Conservation (phyloP, 495 filamentous ascomycete genomes). For the Hypoxylon lienhwacheense region DNA sequence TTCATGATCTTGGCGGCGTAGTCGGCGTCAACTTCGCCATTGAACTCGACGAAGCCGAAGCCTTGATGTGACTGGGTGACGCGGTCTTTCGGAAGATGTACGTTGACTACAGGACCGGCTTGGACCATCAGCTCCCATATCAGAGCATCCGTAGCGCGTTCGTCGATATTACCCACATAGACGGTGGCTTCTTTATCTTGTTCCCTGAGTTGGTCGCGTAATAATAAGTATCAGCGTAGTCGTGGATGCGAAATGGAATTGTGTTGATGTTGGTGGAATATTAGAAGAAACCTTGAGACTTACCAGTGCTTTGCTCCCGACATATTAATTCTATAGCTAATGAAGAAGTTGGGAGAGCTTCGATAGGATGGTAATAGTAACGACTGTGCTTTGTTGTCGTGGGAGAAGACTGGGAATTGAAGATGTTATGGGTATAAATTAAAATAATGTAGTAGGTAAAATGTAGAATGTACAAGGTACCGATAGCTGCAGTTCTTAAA, state of each 20-base stretch:
- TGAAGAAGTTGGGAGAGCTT: not conserved
- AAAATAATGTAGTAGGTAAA: no score
- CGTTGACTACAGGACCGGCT: constrained; percentile 92
- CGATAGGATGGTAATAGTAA: no score
- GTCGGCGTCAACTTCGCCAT: constrained; percentile 92
- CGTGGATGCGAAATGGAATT: no score
- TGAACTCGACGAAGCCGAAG: constrained; percentile 98
- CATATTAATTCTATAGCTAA: constrained; percentile 49
- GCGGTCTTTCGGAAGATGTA: constrained; percentile 95
- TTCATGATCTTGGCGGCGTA: constrained; percentile 98
- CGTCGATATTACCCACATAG: constrained; percentile 97
- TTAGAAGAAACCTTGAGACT: constrained; percentile 21
- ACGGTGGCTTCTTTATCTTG: constrained; percentile 99
- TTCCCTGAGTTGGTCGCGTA: constrained; percentile 63
- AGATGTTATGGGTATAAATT: no score
- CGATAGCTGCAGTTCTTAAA: no score
- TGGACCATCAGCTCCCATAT: constrained; percentile 99
- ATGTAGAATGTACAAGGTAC: no score
- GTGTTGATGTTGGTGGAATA: not conserved
- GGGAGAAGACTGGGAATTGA: no score
- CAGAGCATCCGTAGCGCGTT: constrained; percentile 85
- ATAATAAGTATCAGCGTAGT: constrained; percentile 9
- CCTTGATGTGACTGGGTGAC: constrained; percentile 96
- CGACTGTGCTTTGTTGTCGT: no score
- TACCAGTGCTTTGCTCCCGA: constrained; percentile 83